Base-by-base conservation (phyloP, 2,329 filamentous ascomycete genomes). In the Metarhizium humberi region DNA sequence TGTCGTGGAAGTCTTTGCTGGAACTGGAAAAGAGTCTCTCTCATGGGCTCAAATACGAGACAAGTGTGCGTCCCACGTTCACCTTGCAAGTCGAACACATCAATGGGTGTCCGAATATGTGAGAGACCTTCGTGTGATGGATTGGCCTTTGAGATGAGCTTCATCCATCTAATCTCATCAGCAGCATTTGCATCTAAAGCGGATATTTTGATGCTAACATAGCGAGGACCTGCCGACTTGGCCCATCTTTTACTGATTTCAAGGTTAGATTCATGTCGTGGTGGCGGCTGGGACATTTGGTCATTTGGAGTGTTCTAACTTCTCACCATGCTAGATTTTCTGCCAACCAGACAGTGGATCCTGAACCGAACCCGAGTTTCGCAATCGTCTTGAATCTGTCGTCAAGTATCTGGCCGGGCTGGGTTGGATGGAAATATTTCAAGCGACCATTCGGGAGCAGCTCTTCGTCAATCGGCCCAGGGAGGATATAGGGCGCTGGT, bases 341-440 rank as follows among this genome's bases (percentile, higher is more conserved):
- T 25, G 68, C 69, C 34, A 73, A 62, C 69, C 71, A 73, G 42
- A 72, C 69, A 20, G 70, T 73, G 38, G 68, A 73, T 20, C 61
- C 64, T 7, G 59, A 60, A 29, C 68, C 69, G 56, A 61, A 71
- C 14, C 69, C 70, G n/a, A 73, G 61, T 61, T 73, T 72, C 14
- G 63, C 57, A 18, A 67, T 60, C 0, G 67, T 62, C 55, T 69
- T 64, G 59, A 71, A 73, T 57, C 64, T 58, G 42, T 62, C 58
- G 50, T 68, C 61, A 14, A 73, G 61, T 25, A 68, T 53, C 49
- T 69, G 62, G 16, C 64, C 59, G 6, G 58, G 40, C 4, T 50
- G 6, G 2, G 40, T 43, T 43, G 40, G 40, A 18, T 43, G 40
- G 40, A 43, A 43, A n/a, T 10, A 10, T 20, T 34, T 51, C 16